Evolutionary conservation across 371 early-diverging fungal genomes (phyloP).

Genomic region (Polyrhizophydium stewartii): DNA sequence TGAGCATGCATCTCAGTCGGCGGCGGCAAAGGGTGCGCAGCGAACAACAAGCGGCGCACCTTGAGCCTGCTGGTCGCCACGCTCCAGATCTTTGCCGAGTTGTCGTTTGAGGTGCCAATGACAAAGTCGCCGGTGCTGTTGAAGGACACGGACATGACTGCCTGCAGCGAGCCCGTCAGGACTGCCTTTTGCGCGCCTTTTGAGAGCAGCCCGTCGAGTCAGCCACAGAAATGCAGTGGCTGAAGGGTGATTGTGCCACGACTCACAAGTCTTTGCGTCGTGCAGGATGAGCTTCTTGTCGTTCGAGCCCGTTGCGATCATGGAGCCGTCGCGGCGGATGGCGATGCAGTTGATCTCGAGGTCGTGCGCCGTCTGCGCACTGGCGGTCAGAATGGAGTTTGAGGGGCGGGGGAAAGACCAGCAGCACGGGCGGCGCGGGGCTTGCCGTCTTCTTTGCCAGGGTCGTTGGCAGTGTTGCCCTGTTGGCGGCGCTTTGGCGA

Average conservation of each 20-base stretch:
- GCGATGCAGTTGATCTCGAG: slow-evolving; percentile 76
- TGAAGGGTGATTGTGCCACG: too few relatives aligned
- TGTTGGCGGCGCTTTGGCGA: too few relatives aligned
- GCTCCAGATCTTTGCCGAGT: slow-evolving; percentile 84
- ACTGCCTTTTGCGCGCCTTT: slow-evolving; percentile 30
- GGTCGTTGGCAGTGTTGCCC: too few relatives aligned
- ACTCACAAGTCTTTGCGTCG: slow-evolving; percentile 69
- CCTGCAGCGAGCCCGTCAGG: slow-evolving; percentile 81
- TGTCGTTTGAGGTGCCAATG: slow-evolving; percentile 86
- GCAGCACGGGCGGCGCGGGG: too few relatives aligned
- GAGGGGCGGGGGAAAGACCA: too few relatives aligned
- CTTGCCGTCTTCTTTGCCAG: too few relatives aligned
- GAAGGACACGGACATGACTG: slow-evolving; percentile 79
- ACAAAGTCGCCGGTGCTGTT: slow-evolving; percentile 72
- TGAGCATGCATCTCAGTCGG: too few relatives aligned
- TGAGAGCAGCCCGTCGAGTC: background rate
- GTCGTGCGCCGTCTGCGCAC: background rate
- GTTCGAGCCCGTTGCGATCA: slow-evolving; percentile 84
- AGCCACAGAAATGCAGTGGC: too few relatives aligned
- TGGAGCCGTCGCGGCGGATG: slow-evolving; percentile 65
- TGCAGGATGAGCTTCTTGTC: slow-evolving; percentile 83
- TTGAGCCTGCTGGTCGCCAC: slow-evolving; percentile 64
- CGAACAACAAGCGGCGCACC: too few relatives aligned
- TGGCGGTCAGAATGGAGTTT: background rate
- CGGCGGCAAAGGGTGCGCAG: too few relatives aligned